phyloP scores from a whole-genome alignment of 441 rosid species.

The Sinapis alba region DNA sequence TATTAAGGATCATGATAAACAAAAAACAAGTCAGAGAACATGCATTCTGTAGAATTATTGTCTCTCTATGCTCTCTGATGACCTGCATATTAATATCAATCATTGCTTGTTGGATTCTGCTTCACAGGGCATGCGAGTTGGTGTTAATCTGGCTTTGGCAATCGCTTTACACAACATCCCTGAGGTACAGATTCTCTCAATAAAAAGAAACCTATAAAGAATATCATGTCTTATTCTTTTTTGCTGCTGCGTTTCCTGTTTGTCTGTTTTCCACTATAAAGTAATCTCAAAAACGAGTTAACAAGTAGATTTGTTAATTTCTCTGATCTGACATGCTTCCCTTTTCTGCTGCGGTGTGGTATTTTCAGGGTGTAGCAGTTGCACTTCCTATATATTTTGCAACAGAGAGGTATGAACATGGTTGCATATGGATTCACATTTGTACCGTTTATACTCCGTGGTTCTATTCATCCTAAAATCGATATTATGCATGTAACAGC shows the following conservation, averaged over 20 bases:
- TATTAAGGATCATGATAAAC: conserved; percentile 2
- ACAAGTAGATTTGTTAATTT: conserved; percentile 2
- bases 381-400: conserved; percentile 98
- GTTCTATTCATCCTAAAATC: conserved; percentile 8
- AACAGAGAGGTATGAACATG: conserved; percentile 75
- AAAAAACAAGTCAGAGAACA: not conserved
- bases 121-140: conserved; percentile 90
- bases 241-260: conserved; percentile 2
- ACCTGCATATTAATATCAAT: conserved; percentile 13
- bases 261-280: not conserved
- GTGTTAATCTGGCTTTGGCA: conserved; percentile 94
- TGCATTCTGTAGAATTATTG: not conserved
- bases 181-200: conserved; percentile 62
- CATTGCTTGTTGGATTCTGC: conserved; percentile 25
- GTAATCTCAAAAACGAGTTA: not conserved
- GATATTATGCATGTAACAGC: conserved; percentile 53
- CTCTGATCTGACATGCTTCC: conserved; percentile 23
- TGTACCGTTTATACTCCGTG: not conserved
- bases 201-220: not conserved
- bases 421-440: not conserved
- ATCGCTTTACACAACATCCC: conserved; percentile 99
- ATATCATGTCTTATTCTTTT: not conserved
- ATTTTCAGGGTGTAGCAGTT: conserved; percentile 90
- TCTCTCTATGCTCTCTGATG: not conserved
- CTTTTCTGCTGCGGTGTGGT: conserved; percentile 19